A percentile compares a stretch with the other conserved stretches of the same genome.
Conservation (phyloP, 495 filamentous ascomycete genomes). For the Trichocladium uniseriatum region DNA sequence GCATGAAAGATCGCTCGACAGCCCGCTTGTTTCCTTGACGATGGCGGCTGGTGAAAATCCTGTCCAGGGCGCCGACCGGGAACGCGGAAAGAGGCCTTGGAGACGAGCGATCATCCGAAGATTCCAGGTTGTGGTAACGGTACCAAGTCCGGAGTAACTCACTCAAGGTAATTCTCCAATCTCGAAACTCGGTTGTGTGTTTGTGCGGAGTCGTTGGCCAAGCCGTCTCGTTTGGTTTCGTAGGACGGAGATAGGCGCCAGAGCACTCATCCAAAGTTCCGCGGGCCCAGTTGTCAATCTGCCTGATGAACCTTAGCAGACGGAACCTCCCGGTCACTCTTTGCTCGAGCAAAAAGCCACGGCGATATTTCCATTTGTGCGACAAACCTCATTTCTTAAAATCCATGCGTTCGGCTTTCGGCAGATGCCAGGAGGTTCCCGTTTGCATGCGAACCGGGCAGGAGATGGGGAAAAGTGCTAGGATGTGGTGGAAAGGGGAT, state of each 20-base stretch:
- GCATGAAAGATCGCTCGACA: constrained; percentile 7
- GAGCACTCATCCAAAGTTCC: background rate
- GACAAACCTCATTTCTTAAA: no score
- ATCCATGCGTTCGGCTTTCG: no score
- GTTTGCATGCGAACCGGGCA: background rate
- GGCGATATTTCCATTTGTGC: no score
- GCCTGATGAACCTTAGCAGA: no score
- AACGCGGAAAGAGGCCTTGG: constrained; percentile 8
- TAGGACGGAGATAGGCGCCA: background rate
- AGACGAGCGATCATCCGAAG: constrained; percentile 17
- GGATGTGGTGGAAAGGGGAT: background rate
- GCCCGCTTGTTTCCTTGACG: constrained; percentile 1
- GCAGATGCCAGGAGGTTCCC: background rate
- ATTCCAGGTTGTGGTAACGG: background rate
- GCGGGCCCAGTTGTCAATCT: no score
- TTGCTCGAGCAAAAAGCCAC: background rate
- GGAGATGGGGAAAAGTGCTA: background rate
- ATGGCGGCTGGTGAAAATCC: constrained; percentile 1
- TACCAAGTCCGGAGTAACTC: background rate
- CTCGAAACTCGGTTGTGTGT: constrained; percentile 5
- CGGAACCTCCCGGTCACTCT: no score
- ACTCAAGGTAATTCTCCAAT: no score
- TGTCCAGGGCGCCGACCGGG: constrained; percentile 6
- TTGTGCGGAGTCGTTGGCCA: constrained; percentile 5
- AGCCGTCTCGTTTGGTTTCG: constrained; percentile 8